Base-by-base conservation (phyloP, 192 early-diverging fungal genomes). In the Oehlia diaphana region DNA sequence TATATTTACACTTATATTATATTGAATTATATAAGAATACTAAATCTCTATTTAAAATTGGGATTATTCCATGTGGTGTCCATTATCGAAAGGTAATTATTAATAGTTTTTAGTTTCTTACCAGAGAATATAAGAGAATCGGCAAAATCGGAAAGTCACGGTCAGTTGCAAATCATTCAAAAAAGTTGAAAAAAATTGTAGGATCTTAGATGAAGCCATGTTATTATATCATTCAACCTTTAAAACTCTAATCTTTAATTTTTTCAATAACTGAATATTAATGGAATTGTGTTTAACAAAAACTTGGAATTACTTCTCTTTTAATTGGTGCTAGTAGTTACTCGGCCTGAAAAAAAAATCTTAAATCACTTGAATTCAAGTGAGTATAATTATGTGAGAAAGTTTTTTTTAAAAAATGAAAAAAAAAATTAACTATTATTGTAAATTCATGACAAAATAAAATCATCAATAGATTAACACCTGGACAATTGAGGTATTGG, bases 101-200 rank as follows among this genome's bases (percentile, higher is more conserved):
- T n/a, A n/a, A n/a, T n/a, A n/a, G n/a, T n/a, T n/a, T n/a, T n/a
- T n/a, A n/a, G n/a, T n/a, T n/a, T n/a, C 26, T 26, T 26, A 0
- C 26, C 26, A 31, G 31, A 2, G 1, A 31, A 31, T 33, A 39
- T 33, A 0, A 69, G 2, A 31, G 31, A 13, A 31, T 31, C 16
- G 5, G 3, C 67, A 35, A 31, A 78, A 79, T 66, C 69, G 64
- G 58, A 64, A 31, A 31, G 77, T 47, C 72, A 33, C 26, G 58
- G 64, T 31, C 31, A 31, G 58, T 79, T 28, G 49, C 49, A 21
- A 10, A 21, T 2, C 76, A 84, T 28, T 5, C 61, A 33, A 74
- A n/a, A 77, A 9, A 2, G 31, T 72, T 10, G 65, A 79, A 67
- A 81, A 81, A 74, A 83, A 82, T 64, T 86, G 83, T 83, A 72